Percentiles rank a stretch among this genome's conserved stretches.
Evolutionary conservation across 2,329 filamentous ascomycete species (phyloP).

Genomic region (Colletotrichum plurivorum): DNA sequence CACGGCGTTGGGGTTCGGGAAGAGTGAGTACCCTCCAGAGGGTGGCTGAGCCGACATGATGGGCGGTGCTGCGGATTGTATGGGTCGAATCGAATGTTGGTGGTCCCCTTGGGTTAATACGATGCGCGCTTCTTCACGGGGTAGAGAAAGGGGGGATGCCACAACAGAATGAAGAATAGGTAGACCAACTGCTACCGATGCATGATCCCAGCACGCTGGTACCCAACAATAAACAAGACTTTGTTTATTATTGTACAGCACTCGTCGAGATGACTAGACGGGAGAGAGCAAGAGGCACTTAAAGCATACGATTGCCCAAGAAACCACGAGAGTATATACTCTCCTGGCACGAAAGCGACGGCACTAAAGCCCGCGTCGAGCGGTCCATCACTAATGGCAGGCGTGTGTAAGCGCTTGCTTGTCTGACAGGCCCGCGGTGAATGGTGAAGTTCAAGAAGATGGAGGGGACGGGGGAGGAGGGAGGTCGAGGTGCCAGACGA

Average conservation of each 20-base stretch:
- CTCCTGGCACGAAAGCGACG: conserved; percentile 13
- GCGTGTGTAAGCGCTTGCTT: conserved; percentile 40
- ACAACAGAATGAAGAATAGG: conserved; percentile 33
- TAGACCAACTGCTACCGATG: conserved; percentile 34
- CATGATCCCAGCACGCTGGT: conserved; percentile 30
- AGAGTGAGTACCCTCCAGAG: conserved; percentile 69
- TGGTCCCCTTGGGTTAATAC: not conserved
- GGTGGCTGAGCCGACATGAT: conserved; percentile 56
- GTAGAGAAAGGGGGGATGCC: not conserved
- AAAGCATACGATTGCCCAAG: conserved; percentile 20
- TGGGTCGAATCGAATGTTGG: conserved; percentile 18
- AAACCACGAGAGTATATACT: conserved; percentile 40
- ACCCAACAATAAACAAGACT: conserved; percentile 23
- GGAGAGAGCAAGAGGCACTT: conserved; percentile 15
- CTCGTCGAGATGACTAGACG: conserved; percentile 17
- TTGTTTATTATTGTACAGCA: conserved; percentile 19
- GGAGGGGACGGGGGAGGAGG: conserved; percentile 26
- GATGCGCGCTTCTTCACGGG: conserved; percentile 19
- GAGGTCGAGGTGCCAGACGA: conserved; percentile 28
- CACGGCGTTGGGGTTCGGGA: conserved; percentile 64
- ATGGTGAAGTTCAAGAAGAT: conserved; percentile 35
- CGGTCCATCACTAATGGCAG: conserved; percentile 28
- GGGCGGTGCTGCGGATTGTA: conserved; percentile 20
- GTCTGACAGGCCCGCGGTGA: conserved; percentile 27
- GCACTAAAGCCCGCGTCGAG: conserved; percentile 12